Conservation (phyloP, 352 stramenopile species). For the Globisporangium polare region DNA sequence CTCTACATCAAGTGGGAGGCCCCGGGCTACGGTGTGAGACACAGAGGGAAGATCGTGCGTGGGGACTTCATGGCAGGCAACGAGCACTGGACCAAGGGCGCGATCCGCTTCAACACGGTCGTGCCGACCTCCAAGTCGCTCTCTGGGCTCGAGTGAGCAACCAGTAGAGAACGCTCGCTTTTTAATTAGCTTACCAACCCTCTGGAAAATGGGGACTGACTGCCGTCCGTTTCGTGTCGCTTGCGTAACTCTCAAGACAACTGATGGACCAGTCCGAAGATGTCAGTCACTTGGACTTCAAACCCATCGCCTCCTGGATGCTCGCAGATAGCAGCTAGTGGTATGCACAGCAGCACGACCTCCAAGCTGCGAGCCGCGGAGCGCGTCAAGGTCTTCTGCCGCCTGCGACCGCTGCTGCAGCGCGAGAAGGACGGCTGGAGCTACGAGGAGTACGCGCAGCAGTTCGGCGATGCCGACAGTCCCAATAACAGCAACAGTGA, state of each 20-base stretch:
- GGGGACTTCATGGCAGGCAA: conserved; percentile 61
- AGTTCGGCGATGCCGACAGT: conserved; percentile 25
- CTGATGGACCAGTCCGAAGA: no score
- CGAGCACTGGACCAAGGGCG: conserved; percentile 52
- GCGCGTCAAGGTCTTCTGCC: conserved; percentile 70
- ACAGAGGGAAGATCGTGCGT: conserved; percentile 60
- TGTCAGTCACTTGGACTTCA: neutral
- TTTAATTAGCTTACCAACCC: no score
- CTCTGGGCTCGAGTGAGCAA: neutral
- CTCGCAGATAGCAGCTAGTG: no score
- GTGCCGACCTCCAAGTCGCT: conserved; percentile 1
- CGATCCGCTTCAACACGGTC: conserved; percentile 41
- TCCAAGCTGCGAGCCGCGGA: conserved; percentile 16
- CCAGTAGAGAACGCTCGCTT: no score
- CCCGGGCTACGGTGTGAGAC: conserved; percentile 27
- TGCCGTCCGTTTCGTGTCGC: neutral
- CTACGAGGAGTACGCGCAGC: conserved; percentile 48
- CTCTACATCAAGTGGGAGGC: conserved; percentile 60
- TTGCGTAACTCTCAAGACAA: no score
- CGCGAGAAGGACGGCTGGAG: conserved; percentile 59
- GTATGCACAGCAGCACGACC: neutral
- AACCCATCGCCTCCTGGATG: neutral
- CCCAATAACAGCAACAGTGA: conserved; percentile 2
- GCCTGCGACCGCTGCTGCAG: conserved; percentile 51
- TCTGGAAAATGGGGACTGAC: neutral